phyloP scores from a whole-genome alignment of 768 basidiomycete species.

The Panaeolus cyanescens region DNA sequence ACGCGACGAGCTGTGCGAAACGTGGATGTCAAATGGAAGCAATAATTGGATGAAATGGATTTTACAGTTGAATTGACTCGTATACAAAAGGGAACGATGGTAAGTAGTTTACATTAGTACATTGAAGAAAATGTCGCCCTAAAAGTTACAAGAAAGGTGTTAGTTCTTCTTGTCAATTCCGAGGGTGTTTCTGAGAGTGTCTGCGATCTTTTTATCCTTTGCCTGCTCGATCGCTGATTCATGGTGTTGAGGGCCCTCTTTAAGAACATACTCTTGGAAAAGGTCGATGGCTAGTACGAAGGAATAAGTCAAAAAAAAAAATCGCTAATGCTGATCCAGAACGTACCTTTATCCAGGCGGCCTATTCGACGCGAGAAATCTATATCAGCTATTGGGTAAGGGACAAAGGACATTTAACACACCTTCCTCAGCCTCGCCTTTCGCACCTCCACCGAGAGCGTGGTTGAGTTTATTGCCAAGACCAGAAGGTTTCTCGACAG shows the following conservation, averaged over 20 bases:
- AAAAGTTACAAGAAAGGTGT: background rate
- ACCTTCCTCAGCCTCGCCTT: conserved; percentile 18
- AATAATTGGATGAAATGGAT: too few relatives aligned
- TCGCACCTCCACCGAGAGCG: conserved; percentile 18
- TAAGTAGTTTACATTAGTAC: background rate
- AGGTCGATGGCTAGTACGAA: conserved; percentile 20
- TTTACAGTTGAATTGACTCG: too few relatives aligned
- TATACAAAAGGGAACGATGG: too few relatives aligned
- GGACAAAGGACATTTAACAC: background rate
- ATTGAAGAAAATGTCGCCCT: background rate
- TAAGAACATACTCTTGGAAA: conserved; percentile 26
- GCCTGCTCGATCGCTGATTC: conserved; percentile 36
- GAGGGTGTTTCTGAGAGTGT: conserved; percentile 24
- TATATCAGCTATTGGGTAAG: background rate
- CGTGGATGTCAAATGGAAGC: too few relatives aligned
- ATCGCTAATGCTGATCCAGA: background rate
- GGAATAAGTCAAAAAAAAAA: background rate
- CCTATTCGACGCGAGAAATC: background rate
- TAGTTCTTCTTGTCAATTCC: conserved; percentile 14
- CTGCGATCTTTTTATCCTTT: conserved; percentile 34
- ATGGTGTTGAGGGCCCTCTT: conserved; percentile 32
- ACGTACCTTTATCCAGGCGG: conserved; percentile 21
- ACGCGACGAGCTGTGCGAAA: too few relatives aligned
- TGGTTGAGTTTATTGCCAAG: conserved; percentile 13
- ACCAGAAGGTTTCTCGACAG: conserved; percentile 1